Conservation (phyloP, 1,284 basidiomycete genomes). For the Lignosus rhinocerotis region DNA sequence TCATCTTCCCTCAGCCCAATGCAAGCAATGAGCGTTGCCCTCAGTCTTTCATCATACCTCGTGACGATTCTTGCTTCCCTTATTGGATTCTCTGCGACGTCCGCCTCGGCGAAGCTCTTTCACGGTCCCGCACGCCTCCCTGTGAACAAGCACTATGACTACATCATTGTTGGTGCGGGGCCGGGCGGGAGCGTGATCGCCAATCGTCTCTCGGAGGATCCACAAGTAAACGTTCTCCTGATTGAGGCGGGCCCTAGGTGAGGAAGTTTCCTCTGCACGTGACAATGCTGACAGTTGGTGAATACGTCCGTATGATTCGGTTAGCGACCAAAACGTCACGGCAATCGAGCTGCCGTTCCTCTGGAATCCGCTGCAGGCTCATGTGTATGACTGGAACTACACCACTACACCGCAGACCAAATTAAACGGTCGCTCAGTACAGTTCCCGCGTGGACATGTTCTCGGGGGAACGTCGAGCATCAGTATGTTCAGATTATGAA, state of each 20-base stretch:
- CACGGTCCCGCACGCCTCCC: background rate
- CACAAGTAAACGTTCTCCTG: constrained; percentile 5
- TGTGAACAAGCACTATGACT: constrained; percentile 3
- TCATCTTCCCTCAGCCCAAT: too few species aligned
- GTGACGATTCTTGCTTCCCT: too few species aligned
- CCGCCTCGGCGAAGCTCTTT: background rate
- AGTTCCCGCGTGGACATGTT: constrained; percentile 27
- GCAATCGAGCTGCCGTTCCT: constrained; percentile 29
- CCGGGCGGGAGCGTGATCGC: constrained; percentile 16
- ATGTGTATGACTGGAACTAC: constrained; percentile 26
- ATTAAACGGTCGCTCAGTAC: constrained; percentile 28
- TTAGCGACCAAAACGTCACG: constrained; percentile 27
- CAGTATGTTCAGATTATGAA: constrained; percentile 15
- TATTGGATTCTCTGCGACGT: too few species aligned
- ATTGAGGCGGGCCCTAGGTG: constrained; percentile 25
- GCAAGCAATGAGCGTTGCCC: too few species aligned
- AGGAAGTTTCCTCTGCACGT: background rate
- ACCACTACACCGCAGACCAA: constrained; percentile 25
- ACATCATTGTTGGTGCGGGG: constrained; percentile 8
- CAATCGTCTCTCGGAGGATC: too few species aligned
- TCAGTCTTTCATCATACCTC: too few species aligned
- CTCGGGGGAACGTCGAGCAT: constrained; percentile 29
- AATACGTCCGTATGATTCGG: background rate
- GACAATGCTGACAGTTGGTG: background rate
- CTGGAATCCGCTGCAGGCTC: constrained; percentile 19